phyloP scores from a whole-genome alignment of 192 early-diverging fungal species.

The Coemansia sp. region DNA sequence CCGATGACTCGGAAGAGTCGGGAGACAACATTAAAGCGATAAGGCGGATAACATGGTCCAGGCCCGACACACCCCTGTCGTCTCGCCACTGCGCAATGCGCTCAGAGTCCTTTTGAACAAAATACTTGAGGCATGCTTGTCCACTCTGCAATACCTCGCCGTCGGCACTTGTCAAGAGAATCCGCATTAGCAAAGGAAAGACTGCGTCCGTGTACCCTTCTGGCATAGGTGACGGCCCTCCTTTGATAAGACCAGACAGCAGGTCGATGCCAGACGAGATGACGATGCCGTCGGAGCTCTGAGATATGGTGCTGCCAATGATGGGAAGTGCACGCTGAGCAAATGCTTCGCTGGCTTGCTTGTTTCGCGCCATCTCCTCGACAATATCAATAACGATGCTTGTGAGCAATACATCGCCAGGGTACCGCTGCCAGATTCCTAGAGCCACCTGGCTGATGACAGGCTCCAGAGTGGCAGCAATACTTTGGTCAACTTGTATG shows the following conservation, averaged over 20 bases:
- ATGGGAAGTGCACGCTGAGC: constrained; percentile 72
- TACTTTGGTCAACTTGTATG: constrained; percentile 62
- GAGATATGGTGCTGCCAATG: constrained; percentile 57
- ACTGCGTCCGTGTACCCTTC: constrained; percentile 65
- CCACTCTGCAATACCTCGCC: constrained; percentile 83
- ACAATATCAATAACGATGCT: constrained; percentile 77
- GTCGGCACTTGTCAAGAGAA: constrained; percentile 68
- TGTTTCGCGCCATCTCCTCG: constrained; percentile 70
- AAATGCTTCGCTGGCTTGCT: constrained; percentile 60
- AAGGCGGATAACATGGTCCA: constrained; percentile 79
- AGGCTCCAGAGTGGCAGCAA: constrained; percentile 71
- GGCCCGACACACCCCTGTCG: constrained; percentile 53
- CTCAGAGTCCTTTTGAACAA: constrained; percentile 73
- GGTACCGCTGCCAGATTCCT: constrained; percentile 75
- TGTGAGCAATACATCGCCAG: constrained; percentile 74
- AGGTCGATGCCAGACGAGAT: constrained; percentile 64
- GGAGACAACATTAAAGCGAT: constrained; percentile 78
- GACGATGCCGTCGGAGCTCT: constrained; percentile 38
- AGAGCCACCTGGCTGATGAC: constrained; percentile 69
- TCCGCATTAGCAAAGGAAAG: constrained; percentile 78
- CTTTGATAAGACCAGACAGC: constrained; percentile 66
- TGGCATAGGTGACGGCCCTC: constrained; percentile 71
- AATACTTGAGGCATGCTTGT: constrained; percentile 75
- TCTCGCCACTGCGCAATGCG: constrained; percentile 75
- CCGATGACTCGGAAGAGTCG: constrained; percentile 69